Base-by-base conservation (phyloP, 2,329 filamentous ascomycete species). In the Clarireedia paspali region DNA sequence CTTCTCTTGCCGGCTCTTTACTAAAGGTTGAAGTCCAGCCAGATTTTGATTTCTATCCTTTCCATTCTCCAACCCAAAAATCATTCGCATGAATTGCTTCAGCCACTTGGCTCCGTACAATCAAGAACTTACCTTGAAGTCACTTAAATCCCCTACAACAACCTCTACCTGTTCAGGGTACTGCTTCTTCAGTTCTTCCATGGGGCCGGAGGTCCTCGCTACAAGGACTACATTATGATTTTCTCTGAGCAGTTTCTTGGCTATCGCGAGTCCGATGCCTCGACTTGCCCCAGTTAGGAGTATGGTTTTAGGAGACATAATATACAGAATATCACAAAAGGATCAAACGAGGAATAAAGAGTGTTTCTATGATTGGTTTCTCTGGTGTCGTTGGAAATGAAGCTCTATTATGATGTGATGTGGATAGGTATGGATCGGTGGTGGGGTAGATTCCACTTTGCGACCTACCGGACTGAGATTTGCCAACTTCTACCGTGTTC, bases 201-300 rank as follows among this genome's bases (percentile, higher is more conserved):
- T 67, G 50, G 74, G 72, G 14, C 73, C 73, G 24, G 72, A 70
- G 0, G 77, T 79, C 44, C 83, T 74, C 6, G 83, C 81, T 9
- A 83, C 77, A 15, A 83, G 67, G 39, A 85, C 77, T 15, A 85
- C 75, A 56, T 79, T 82, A 71, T 85, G 81, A 0, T 73, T 74
- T 44, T 75, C 73, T 20, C 70, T 66, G 6, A 86, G 70, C 30
- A 86, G 72, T 47, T 75, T 70, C 42, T 76, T 70, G 2, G 80
- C 72, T 6, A 84, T 71, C 57, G 80, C 79, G 10, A 82, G 74
- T 48, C 83, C 83, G 52, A 86, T 79, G 26, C 83, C 83, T 56
- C 81, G 80, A 69, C 81, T 84, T 17, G 82, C 82, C 30, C 83
- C 83, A 2, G 82, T 85, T 36, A 91, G 75, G 58, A 91, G 83